Conservation (phyloP, 768 basidiomycete species). For the Lactarius quietus region DNA sequence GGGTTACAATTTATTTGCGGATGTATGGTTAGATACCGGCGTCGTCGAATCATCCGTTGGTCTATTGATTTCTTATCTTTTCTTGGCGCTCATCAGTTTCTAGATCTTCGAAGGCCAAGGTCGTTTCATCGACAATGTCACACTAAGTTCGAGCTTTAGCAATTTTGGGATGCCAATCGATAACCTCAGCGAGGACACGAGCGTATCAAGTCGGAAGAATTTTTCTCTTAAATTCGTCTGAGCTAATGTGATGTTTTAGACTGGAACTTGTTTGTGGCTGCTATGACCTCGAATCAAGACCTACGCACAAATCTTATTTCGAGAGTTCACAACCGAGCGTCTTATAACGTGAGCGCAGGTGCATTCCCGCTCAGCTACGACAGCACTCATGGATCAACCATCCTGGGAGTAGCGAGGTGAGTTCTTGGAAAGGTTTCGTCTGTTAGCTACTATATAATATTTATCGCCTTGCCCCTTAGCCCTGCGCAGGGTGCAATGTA, state of each 20-base stretch:
- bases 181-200: not conserved
- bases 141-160: not conserved
- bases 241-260: conserved; percentile 2
- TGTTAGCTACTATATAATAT: not conserved
- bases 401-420: conserved; percentile 19
- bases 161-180: not conserved
- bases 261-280: not conserved
- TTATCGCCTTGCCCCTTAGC: not conserved
- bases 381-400: not conserved
- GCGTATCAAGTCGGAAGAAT: not conserved
- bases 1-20: conserved; percentile 60
- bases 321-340: conserved; percentile 14
- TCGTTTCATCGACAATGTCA: not conserved
- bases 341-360: conserved; percentile 1
- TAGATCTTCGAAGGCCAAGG: not conserved
- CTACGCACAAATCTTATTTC: conserved; percentile 12
- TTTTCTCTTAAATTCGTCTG: not conserved
- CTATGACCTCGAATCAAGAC: not conserved
- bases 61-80: not conserved
- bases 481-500: conserved; percentile 29
- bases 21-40: conserved; percentile 51
- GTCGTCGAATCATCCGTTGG: conserved; percentile 38
- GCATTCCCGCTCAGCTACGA: conserved; percentile 17
- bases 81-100: not conserved
- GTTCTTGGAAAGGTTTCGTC: not conserved